A percentile compares a stretch with the other conserved stretches of the same genome.
Conservation (phyloP, 1,284 basidiomycete genomes). For the Clitocybe nebularis region DNA sequence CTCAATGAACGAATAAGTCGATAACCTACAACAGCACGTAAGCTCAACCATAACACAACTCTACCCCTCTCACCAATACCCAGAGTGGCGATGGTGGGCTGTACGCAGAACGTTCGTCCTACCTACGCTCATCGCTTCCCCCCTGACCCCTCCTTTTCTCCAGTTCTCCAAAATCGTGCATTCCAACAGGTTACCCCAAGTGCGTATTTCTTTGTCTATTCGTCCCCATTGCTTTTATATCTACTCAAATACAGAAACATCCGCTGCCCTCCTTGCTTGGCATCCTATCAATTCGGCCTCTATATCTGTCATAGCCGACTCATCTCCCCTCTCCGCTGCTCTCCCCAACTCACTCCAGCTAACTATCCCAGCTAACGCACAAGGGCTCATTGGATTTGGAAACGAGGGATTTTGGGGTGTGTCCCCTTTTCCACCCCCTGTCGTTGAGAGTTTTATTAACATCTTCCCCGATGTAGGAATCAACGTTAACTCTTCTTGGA, state of each 20-base stretch:
- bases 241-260: conserved; percentile 42
- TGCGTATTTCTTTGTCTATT: conserved; percentile 25
- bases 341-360: conserved; percentile 64
- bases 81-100: conserved; percentile 60
- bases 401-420: conserved; percentile 61
- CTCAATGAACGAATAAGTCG: conserved; percentile 1
- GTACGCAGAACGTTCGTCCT: conserved; percentile 50
- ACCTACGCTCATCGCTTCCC: not conserved
- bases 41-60: conserved; percentile 14
- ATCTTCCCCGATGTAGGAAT: conserved; percentile 54
- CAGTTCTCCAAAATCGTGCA: conserved; percentile 60
- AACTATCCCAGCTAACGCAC: conserved; percentile 37
- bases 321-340: conserved; percentile 50
- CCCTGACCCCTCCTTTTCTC: not conserved
- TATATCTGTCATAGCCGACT: conserved; percentile 53
- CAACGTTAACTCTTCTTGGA: conserved; percentile 50
- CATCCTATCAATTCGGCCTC: conserved; percentile 41
- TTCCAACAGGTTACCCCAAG: conserved; percentile 53
- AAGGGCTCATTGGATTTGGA: conserved; percentile 50
- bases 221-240: too few relatives aligned
- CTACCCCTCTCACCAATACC: conserved; percentile 6
- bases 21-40: conserved; percentile 35
- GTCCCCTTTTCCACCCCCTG: conserved; percentile 7
- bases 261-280: conserved; percentile 54
- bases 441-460: not conserved